Evolutionary conservation across 352 stramenopile genomes (phyloP), one percentile per base, ranked within the genome.

Genomic region (Phytophthora megakarya): DNA sequence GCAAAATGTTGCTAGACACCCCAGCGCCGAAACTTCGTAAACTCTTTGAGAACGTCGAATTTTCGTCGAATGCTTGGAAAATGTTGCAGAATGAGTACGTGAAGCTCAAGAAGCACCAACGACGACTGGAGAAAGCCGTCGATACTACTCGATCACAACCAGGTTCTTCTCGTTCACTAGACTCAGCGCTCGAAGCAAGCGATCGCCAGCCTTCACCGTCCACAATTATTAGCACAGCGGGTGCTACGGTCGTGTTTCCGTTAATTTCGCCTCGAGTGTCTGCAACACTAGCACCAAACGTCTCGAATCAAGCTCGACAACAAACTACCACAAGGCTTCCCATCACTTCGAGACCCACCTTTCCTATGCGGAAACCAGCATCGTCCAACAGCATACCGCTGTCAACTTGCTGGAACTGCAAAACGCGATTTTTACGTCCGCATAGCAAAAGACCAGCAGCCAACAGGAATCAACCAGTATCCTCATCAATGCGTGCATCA

Each of bases 381-480:
- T 57, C 65, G 16, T 56, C 55, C 32, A 64, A 56, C 9, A 75
- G 75, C n/a, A 62, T 75, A 21, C 77, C 65, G 25, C 62, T 86
- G 45, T 70, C 56, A 16, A 87, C 78, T 8, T 90, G 80, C 42
- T 90, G 81, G 81, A 87, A 84, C 58, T 90, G 81, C 49, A 81
- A 81, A 21, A 46, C 72, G 10, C 70, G 78, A 8, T 90, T 89
- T 38, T 72, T 78, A 22, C 76, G 80, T 13, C 57, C 73, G 4
- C 61, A 72, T 21, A 21, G 30, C 13, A 77, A 61, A 30, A 58
- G 43, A 26, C 47, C 58, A 45, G 21, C 26, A 0, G 25, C 33
- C 22, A 40, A 51, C 13, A 32, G 40, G 1, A 59, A n/a, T 26
- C 54, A 65, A 22, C 37, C 54, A 1, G 45, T 70, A 1, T 74